phyloP scores from a whole-genome alignment of 2,329 filamentous ascomycete species.

The Fusarium citri region DNA sequence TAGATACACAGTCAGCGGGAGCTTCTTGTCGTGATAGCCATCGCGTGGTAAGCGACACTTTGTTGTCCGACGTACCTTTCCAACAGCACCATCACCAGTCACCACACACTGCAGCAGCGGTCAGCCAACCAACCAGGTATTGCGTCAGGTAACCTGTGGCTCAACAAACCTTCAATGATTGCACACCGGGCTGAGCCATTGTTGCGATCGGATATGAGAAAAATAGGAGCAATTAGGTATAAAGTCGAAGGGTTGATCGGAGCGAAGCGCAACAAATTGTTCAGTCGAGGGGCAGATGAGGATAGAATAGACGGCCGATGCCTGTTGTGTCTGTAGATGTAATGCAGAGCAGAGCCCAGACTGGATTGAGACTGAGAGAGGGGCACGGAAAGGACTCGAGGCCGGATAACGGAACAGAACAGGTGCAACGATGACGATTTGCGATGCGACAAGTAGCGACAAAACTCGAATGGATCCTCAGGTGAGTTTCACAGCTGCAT shows the following conservation, averaged over 20 bases:
- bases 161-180: slow-evolving; percentile 85
- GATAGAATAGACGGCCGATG: slow-evolving; percentile 18
- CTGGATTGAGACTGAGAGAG: slow-evolving; percentile 14
- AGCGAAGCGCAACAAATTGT: slow-evolving; percentile 24
- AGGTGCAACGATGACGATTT: slow-evolving; percentile 33
- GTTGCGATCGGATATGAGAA: slow-evolving; percentile 35
- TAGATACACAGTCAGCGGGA: slow-evolving; percentile 56
- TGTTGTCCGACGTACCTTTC: slow-evolving; percentile 74
- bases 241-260: slow-evolving; percentile 5
- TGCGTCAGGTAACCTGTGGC: slow-evolving; percentile 34
- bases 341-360: slow-evolving; percentile 6
- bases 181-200: slow-evolving; percentile 86
- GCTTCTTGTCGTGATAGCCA: slow-evolving; percentile 1
- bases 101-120: slow-evolving; percentile 83
- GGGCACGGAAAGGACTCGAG: slow-evolving; percentile 19
- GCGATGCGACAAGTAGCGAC: slow-evolving; percentile 29
- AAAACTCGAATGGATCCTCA: slow-evolving; percentile 34
- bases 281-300: slow-evolving; percentile 18
- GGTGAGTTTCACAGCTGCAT: slow-evolving; percentile 46
- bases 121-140: slow-evolving; percentile 45
- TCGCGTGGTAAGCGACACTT: slow-evolving; percentile 2
- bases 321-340: slow-evolving; percentile 29
- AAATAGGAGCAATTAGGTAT: slow-evolving; percentile 12
- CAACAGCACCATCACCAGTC: slow-evolving; percentile 98
- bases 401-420: slow-evolving; percentile 33